Evolutionary conservation across 2,329 filamentous ascomycete species (phyloP), one percentile per base, ranked within the genome.

Genomic region (Hymenoscyphus linearis): DNA sequence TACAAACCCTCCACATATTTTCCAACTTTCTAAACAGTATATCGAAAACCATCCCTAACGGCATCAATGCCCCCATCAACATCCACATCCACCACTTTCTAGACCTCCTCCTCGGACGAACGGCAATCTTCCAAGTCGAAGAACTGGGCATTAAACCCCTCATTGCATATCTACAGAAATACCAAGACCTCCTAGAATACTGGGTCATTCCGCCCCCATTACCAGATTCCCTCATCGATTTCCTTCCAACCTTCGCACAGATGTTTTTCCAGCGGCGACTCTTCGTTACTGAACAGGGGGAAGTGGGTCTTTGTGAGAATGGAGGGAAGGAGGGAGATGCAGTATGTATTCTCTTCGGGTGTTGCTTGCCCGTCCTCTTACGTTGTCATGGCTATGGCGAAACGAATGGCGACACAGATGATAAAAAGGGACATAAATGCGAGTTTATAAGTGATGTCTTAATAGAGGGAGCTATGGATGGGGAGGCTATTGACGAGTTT

Each of bases 321-420:
- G 14, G 36, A 9, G 36, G 50, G 1, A 18, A 52, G 25, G 52
- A 27, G 25, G 61, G 55, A 12, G 64, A 65, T 47, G 27, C 53
- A 1, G 40, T 65, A 10, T 65, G 61, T 55, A 57, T 65, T 26
- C 36, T 62, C 13, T 59, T 60, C 18, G 64, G 64, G 4, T 65
- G 61, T 22, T 54, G 13, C 9, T 52, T 62, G 4, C 64, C 64
- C 4, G 52, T 65, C 4, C 37, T 63, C 5, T 31, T 65, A 13
- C 54, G 64, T n/a, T n/a, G n/a, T n/a, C n/a, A 44, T 25, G 25
- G 9, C 12, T 18, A 14, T 31, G 27, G 9, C 27, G 27, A 7
- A 31, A 31, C 9, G 9, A 31, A 31, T n/a, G n/a, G n/a, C 27
- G 9, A 31, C 27, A 31, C 27, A 31, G 27, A 31, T 4, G 27